Percentiles rank a stretch among this genome's conserved stretches.
These are phyloP conservation scores for Saccharum officinarum DNA, from an alignment of 176 grass and related monocot species.

Conservation along the genomic window DNA sequence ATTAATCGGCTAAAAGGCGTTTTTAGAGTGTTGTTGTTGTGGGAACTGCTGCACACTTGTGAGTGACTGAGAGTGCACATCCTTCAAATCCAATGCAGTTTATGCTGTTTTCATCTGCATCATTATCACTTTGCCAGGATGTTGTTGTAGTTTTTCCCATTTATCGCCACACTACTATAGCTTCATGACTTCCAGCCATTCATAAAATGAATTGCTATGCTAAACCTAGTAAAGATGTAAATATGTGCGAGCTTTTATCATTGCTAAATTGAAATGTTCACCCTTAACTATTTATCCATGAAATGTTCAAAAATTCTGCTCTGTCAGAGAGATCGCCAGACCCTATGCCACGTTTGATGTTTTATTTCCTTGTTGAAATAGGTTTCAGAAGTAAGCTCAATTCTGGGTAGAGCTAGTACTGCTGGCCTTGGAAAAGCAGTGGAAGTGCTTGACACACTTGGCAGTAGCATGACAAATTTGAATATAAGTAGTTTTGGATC, in stretches of 20 bases:
- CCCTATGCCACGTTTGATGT: conserved; percentile 13
- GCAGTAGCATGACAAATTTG: conserved; percentile 96
- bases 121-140: background rate
- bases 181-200: background rate
- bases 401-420: conserved; percentile 81
- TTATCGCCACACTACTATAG: background rate
- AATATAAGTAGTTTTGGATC: conserved; percentile 79
- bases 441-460: conserved; percentile 94
- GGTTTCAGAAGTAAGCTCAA: conserved; percentile 85
- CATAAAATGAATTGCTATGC: background rate
- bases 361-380: conserved; percentile 46
- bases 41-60: background rate
- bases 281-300: background rate
- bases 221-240: background rate
- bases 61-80: background rate
- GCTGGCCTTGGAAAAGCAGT: conserved; percentile 83
- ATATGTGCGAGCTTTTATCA: conserved; percentile 18
- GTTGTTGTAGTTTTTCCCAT: conserved; percentile 5
- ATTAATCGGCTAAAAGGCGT: background rate
- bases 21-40: background rate
- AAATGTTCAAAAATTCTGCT: conserved; percentile 16
- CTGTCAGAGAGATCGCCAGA: background rate
- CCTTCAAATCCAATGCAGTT: conserved; percentile 2
- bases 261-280: conserved; percentile 13
- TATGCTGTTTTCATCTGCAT: conserved; percentile 3